Base-by-base conservation (phyloP, 2,329 filamentous ascomycete genomes). In the Polytolypa hystricis region DNA sequence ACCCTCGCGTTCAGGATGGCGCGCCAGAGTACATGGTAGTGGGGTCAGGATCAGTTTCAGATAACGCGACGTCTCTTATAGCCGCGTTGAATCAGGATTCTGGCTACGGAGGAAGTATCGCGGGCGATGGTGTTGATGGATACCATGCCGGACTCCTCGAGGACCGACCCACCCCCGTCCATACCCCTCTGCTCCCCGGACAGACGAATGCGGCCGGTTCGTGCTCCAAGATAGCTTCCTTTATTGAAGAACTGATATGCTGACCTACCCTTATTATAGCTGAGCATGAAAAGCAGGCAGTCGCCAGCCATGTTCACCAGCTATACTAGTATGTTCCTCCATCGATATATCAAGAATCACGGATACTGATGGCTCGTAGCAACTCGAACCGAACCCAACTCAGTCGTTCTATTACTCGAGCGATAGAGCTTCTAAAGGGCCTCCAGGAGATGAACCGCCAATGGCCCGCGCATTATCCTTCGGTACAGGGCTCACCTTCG, bases 401-500 rank as follows among this genome's bases (percentile, higher is more conserved):
- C n/a, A 84, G 77, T 29, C 81, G 87, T 41, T 82, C 86, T 10
- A 95, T 98, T 54, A 83, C 79, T 52, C 77, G 79, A 48, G 89
- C 87, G 6, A 76, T 95, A 40, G 85, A 95, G 42, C 76, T 85
- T 2, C 65, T 98, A 46, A 80, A 81, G 57, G 77, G 76, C 41
- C 71, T 98, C 39, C 87, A 93, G 59, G 73, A 87, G 44, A 91
- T 84, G 72, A 98, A 98, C 53, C 67, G 80, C 10, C 74, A 79
- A 53, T 96, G 91, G 91, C 91, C 91, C 1, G 89, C 87, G 20
- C 84, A 93, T 56, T 98, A 98, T 57, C 91, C 91, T 36, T 84
- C 87, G 2, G 55, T 56, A 5, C 54, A 55, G 36, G 52, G 37
- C 37, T 42, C 10, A 16, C 51, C 51, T 7, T 47, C 51, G 12